Conservation (phyloP, 768 basidiomycete species). For the Rhizopogon rudus region DNA sequence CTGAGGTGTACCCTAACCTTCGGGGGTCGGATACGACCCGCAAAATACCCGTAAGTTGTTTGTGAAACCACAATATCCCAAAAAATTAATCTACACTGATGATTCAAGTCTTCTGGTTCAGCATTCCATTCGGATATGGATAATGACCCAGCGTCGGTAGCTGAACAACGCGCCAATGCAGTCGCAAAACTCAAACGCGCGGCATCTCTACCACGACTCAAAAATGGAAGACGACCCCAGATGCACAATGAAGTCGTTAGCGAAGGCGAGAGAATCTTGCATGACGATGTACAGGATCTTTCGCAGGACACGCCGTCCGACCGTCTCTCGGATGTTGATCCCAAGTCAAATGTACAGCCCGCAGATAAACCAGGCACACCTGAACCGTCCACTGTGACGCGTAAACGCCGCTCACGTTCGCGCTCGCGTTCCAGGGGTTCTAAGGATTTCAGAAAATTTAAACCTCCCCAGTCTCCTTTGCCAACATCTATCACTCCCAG, state of each 20-base stretch:
- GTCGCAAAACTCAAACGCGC: conserved; percentile 91
- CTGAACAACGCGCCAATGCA: conserved; percentile 81
- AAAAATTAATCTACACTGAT: neutral
- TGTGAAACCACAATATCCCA: neutral
- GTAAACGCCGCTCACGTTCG: conserved; percentile 70
- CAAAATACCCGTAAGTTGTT: conserved; percentile 2
- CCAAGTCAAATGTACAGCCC: conserved; percentile 21
- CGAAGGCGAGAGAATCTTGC: conserved; percentile 64
- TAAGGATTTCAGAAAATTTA: conserved; percentile 62
- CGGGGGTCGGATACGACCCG: conserved; percentile 8
- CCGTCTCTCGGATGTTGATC: conserved; percentile 15
- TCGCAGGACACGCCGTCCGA: conserved; percentile 5
- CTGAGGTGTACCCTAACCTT: conserved; percentile 6
- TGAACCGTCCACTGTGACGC: conserved; percentile 34
- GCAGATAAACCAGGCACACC: conserved; percentile 31
- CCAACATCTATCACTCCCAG: conserved; percentile 42
- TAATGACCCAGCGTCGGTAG: conserved; percentile 39
- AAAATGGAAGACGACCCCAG: conserved; percentile 82
- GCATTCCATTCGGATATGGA: conserved; percentile 20
- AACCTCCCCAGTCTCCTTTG: conserved; percentile 41
- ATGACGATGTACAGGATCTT: conserved; percentile 31
- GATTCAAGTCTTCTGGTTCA: neutral
- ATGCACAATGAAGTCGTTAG: conserved; percentile 83
- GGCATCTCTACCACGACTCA: conserved; percentile 87
- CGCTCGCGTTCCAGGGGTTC: conserved; percentile 58